A percentile compares a stretch with the other conserved stretches of the same genome.
Evolutionary conservation across 768 basidiomycete genomes (phyloP).

Genomic region (Infundibulicybe gibba): DNA sequence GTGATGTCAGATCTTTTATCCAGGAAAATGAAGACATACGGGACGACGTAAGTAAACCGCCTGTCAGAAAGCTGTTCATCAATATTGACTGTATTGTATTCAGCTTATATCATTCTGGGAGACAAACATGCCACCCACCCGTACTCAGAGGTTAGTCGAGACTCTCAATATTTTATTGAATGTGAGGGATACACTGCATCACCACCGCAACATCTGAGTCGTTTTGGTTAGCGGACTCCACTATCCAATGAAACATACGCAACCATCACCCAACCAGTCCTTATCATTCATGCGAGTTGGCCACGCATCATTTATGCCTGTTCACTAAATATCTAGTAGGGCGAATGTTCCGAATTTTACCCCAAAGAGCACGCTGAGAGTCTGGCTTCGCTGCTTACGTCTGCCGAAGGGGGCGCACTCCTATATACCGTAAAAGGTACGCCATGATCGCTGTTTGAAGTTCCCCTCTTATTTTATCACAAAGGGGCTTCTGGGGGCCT

Average conservation of each 20-base stretch:
- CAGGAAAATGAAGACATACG: constrained; percentile 57
- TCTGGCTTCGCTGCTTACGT: constrained; percentile 43
- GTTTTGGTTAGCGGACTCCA: constrained; percentile 45
- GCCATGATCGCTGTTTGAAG: constrained; percentile 1
- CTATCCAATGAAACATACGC: constrained; percentile 44
- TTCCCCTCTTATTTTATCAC: not conserved
- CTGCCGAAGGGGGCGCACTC: constrained; percentile 44
- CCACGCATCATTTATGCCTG: not conserved
- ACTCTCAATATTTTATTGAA: constrained; percentile 56
- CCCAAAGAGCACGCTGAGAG: constrained; percentile 56
- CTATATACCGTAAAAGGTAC: constrained; percentile 63
- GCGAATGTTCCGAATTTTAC: constrained; percentile 52
- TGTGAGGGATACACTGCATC: constrained; percentile 31
- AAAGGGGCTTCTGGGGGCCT: constrained; percentile 55
- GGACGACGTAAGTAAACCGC: constrained; percentile 51
- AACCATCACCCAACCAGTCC: constrained; percentile 57
- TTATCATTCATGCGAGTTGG: constrained; percentile 61
- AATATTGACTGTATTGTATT: not conserved
- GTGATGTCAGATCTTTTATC: constrained; percentile 1
- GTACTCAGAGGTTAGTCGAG: constrained; percentile 48
- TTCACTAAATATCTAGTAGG: constrained; percentile 31
- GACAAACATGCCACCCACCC: constrained; percentile 47
- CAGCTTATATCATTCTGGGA: constrained; percentile 71
- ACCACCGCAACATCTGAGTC: not conserved
- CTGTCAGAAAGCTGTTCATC: not conserved